Percentiles rank a stretch among this genome's conserved stretches.
phyloP scores from a whole-genome alignment of 139 green algal species.

The Chlamydomonas schloesseri region DNA sequence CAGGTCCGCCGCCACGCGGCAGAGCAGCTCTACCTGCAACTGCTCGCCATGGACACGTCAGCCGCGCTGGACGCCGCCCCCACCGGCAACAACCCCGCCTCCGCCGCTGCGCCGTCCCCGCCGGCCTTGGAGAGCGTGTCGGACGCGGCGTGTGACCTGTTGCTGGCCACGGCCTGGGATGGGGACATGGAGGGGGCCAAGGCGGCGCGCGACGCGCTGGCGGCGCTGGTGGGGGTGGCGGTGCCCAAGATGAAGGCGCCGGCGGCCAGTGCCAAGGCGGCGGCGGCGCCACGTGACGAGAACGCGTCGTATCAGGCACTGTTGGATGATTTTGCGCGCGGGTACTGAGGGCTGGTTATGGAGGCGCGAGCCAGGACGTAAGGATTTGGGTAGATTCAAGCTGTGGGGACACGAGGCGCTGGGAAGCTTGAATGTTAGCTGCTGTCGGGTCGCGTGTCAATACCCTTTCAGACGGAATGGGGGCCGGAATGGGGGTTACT shows the following conservation, averaged over 20 bases:
- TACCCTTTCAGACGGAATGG: too few species aligned
- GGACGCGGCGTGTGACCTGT: conserved; percentile 64
- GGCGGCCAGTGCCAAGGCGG: neutral
- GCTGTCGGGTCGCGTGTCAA: too few species aligned
- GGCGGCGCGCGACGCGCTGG: conserved; percentile 54
- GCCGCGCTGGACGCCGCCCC: neutral
- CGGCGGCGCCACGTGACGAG: conserved; percentile 55
- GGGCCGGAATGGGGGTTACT: too few species aligned
- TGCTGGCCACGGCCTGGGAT: conserved; percentile 76
- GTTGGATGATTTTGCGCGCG: conserved; percentile 67
- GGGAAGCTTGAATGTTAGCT: too few species aligned
- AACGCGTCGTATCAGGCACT: conserved; percentile 77
- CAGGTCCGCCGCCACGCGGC: conserved; percentile 80
- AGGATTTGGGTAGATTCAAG: neutral
- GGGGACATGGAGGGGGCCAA: conserved; percentile 65
- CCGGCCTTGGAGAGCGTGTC: neutral
- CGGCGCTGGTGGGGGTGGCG: conserved; percentile 52
- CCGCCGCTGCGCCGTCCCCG: too few species aligned
- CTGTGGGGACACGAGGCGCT: too few species aligned
- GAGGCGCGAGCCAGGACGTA: too few species aligned
- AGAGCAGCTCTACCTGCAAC: conserved; percentile 87
- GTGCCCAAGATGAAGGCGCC: conserved; percentile 53
- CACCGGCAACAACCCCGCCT: neutral
- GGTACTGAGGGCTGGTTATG: conserved; percentile 22
- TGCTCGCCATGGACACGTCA: conserved; percentile 74